Conservation (phyloP, 1,284 basidiomycete genomes). For the Apiotrichum sp. region DNA sequence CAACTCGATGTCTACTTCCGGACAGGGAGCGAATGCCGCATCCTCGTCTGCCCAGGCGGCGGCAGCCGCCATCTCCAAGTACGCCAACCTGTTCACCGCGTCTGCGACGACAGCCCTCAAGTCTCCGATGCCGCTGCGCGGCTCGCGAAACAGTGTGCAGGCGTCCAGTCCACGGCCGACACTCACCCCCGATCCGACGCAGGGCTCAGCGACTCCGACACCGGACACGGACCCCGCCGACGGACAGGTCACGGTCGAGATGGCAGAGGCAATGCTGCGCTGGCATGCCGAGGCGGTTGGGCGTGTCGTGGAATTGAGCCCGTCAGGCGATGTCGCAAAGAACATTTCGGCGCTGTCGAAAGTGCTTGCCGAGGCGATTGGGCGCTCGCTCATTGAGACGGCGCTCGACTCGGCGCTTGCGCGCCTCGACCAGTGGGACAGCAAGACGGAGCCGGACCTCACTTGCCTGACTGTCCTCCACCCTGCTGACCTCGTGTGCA, state of each 20-base stretch:
- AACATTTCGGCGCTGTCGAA: constrained; percentile 79
- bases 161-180: constrained; percentile 1
- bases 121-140: constrained; percentile 7
- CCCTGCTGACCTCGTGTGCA: constrained; percentile 79
- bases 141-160: constrained; percentile 10
- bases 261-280: constrained; percentile 81
- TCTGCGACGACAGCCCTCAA: constrained; percentile 17
- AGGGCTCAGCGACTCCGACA: constrained; percentile 5
- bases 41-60: constrained; percentile 53
- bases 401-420: constrained; percentile 78
- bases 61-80: constrained; percentile 59
- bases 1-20: constrained; percentile 76
- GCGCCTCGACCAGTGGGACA: constrained; percentile 66
- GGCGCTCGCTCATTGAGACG: constrained; percentile 78
- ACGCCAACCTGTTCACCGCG: constrained; percentile 60
- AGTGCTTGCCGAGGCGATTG: constrained; percentile 82
- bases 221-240: constrained; percentile 58
- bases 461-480: constrained; percentile 62
- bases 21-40: constrained; percentile 51
- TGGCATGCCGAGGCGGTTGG: constrained; percentile 96
- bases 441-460: constrained; percentile 74
- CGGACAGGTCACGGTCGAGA: constrained; percentile 65
- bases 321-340: constrained; percentile 79
- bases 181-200: constrained; percentile 3
- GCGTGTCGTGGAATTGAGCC: constrained; percentile 78